phyloP scores from a whole-genome alignment of 345 rosid genomes.

The Punica granatum region DNA sequence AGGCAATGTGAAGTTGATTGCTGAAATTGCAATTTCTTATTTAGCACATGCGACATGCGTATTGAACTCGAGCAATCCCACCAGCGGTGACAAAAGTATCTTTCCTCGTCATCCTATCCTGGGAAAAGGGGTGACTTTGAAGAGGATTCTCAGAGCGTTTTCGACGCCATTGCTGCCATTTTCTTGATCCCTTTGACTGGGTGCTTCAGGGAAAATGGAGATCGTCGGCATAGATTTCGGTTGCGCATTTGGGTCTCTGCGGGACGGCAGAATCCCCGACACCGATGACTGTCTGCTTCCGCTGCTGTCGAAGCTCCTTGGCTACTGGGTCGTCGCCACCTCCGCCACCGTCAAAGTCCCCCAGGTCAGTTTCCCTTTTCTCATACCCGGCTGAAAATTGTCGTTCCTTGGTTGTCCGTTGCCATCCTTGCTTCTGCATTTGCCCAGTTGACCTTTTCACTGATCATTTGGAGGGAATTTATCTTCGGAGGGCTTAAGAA shows the following conservation, averaged over 20 bases:
- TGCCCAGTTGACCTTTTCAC: background rate
- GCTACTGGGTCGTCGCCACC: conserved; percentile 82
- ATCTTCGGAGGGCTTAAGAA: background rate
- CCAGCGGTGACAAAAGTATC: background rate
- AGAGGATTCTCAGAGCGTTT: background rate
- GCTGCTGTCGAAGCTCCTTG: conserved; percentile 90
- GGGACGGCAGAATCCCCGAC: conserved; percentile 49
- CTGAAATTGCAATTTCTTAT: too few relatives aligned
- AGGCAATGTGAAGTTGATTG: too few relatives aligned
- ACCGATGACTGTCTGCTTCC: conserved; percentile 71
- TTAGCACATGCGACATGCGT: background rate
- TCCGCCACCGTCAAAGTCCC: conserved; percentile 97
- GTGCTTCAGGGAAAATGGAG: background rate
- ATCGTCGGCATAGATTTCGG: conserved; percentile 61
- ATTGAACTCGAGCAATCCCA: background rate
- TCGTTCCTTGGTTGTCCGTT: background rate
- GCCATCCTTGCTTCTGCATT: background rate
- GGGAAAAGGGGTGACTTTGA: background rate
- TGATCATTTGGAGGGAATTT: background rate
- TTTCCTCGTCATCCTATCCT: background rate
- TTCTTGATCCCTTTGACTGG: background rate
- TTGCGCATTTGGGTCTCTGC: conserved; percentile 66
- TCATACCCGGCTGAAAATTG: background rate
- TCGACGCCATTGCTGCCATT: background rate
- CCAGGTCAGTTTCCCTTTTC: conserved; percentile 33